Evolutionary conservation across 2,329 filamentous ascomycete genomes (phyloP), one percentile per base, ranked within the genome.

Genomic region (Pseudogymnoascus sp.): DNA sequence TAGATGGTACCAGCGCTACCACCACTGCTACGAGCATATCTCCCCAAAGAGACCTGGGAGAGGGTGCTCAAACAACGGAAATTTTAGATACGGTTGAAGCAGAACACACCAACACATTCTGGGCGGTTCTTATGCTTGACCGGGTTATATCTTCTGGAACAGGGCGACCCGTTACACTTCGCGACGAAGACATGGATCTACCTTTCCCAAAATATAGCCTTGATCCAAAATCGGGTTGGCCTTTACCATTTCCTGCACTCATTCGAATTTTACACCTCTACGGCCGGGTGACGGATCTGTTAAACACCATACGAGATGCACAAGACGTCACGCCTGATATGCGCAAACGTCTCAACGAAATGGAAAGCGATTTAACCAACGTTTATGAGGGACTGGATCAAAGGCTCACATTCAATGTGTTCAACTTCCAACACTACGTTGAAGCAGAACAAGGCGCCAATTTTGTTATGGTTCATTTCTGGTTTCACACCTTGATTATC

Each of bases 71-170:
- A 6, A 18, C 50, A 57, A 57, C 22, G 35, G 28, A 37, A 33
- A 33, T 57, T 11, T 22, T 18, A 20, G 39, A 43, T 25, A n/a
- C 15, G 15, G 22, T 43, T 25, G 39, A 43, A 43, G 20, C 39
- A 22, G 91, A 95, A 70, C 83, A 90, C 14, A 86, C 91, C 43
- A 89, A 96, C 68, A 93, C 91, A 0, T 91, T 96, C 66, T 96
- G 91, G 90, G 87, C 90, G 4, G 88, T 96, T 9, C 95, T 95
- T 72, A 87, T 95, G 66, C 81, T 96, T 1, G 91, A 96, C 69
- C 82, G 91, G 18, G 87, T 93, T 63, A 93, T 96, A 25, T 95
- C 91, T 0, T 93, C 89, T 0, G 91, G 91, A 0, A 95, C 90
- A 0, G 91, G 91, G 8, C 81, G 91, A 14, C 88, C 90, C 0